Percentiles rank a stretch among this genome's conserved stretches.
These are phyloP conservation scores for Ceratocystis alfenasii DNA, from an alignment of 2,329 filamentous ascomycete genomes.

Conservation along the genomic window DNA sequence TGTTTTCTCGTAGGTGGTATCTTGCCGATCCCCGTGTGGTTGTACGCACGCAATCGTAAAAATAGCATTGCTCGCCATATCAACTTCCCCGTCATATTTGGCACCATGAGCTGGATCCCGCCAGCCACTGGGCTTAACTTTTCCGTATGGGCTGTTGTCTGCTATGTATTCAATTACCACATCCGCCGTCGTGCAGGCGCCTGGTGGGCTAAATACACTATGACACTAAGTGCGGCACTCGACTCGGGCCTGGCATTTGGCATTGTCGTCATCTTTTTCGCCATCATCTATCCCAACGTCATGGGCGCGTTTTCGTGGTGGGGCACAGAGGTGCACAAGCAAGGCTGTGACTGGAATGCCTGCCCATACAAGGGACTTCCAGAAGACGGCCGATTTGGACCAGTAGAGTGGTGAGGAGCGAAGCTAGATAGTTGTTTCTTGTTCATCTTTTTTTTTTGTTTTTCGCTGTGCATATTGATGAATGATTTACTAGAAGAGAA, in stretches of 20 bases:
- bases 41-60: constrained; percentile 49
- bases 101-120: constrained; percentile 74
- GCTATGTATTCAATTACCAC: constrained; percentile 71
- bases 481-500: neutral
- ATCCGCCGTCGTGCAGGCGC: constrained; percentile 55
- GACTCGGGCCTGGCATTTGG: constrained; percentile 75
- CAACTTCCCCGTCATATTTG: constrained; percentile 73
- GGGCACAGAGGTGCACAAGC: constrained; percentile 77
- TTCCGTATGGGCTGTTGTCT: constrained; percentile 74
- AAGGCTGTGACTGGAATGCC: constrained; percentile 74
- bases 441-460: neutral
- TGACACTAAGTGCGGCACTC: constrained; percentile 72
- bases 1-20: constrained; percentile 68
- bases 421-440: neutral
- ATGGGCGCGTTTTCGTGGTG: constrained; percentile 69
- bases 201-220: constrained; percentile 89
- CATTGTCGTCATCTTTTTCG: constrained; percentile 75
- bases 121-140: constrained; percentile 81
- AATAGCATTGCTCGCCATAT: constrained; percentile 59
- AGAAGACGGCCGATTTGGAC: constrained; percentile 55
- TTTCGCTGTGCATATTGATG: neutral
- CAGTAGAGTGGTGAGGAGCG: constrained; percentile 42
- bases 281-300: constrained; percentile 68
- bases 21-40: constrained; percentile 62
- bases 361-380: constrained; percentile 57